A percentile compares a stretch with the other conserved stretches of the same genome.
These are phyloP conservation scores for Trichophyton rubrum DNA, from an alignment of 2,329 filamentous ascomycete species.

Conservation along the genomic window DNA sequence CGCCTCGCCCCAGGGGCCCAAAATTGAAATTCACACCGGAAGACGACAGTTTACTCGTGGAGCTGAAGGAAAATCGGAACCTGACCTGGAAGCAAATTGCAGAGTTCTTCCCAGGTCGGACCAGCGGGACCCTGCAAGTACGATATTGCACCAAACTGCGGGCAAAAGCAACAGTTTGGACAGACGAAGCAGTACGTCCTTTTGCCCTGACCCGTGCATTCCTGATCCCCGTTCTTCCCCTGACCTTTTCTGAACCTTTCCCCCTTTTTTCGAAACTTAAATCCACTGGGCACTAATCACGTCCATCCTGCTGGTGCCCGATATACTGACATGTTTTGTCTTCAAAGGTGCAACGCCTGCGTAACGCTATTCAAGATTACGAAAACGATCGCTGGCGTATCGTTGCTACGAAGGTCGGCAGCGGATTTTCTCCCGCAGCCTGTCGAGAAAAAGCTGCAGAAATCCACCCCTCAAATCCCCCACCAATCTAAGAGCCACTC, in stretches of 20 bases:
- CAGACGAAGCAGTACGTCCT: slow-evolving; percentile 65
- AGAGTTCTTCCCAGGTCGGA: slow-evolving; percentile 85
- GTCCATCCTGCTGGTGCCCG: slow-evolving; percentile 1
- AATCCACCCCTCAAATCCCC: slow-evolving; percentile 26
- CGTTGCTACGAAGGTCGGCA: slow-evolving; percentile 79
- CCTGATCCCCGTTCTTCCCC: background rate
- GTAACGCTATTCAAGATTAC: slow-evolving; percentile 30
- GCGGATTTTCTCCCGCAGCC: slow-evolving; percentile 73
- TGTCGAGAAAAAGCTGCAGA: slow-evolving; percentile 70
- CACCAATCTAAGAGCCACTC: background rate
- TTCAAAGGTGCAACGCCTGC: slow-evolving; percentile 27
- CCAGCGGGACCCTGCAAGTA: slow-evolving; percentile 81
- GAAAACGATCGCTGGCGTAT: slow-evolving; percentile 74
- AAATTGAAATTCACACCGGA: slow-evolving; percentile 91
- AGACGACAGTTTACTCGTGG: slow-evolving; percentile 75
- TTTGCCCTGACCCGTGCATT: background rate
- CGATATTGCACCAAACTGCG: slow-evolving; percentile 92
- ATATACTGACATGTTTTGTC: slow-evolving; percentile 4
- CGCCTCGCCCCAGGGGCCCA: slow-evolving; percentile 66
- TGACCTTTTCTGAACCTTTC: background rate
- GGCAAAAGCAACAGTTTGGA: slow-evolving; percentile 87
- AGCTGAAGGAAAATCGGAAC: slow-evolving; percentile 88
- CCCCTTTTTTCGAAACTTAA: slow-evolving; percentile 5
- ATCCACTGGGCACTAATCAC: background rate
- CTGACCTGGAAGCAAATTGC: slow-evolving; percentile 96